These are phyloP conservation scores for Fusarium longipes DNA, from an alignment of 2,329 filamentous ascomycete genomes.

Conservation along the genomic window DNA sequence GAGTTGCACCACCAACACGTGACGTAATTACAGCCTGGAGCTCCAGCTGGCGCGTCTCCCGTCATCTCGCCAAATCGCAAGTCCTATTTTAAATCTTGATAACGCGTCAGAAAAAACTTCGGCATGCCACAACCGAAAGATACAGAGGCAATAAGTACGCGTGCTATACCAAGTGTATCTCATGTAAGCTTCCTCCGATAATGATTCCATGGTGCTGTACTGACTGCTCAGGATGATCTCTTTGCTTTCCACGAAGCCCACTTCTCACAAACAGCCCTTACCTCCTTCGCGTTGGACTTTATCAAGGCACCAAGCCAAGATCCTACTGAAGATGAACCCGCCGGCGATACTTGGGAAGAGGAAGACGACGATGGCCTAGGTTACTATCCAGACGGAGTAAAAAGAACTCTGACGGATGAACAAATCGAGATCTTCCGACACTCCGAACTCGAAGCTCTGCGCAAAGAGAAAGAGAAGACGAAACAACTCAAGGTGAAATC, in stretches of 20 bases:
- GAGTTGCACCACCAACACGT: slow-evolving; percentile 33
- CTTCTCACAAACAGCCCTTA: slow-evolving; percentile 62
- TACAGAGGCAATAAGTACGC: slow-evolving; percentile 22
- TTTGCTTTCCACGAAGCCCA: slow-evolving; percentile 68
- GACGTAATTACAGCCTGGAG: slow-evolving; percentile 27
- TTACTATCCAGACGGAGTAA: slow-evolving; percentile 86
- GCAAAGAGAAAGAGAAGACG: slow-evolving; percentile 66
- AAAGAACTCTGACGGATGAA: slow-evolving; percentile 89
- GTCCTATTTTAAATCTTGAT: slow-evolving; percentile 6
- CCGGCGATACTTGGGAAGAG: slow-evolving; percentile 56
- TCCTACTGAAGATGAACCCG: slow-evolving; percentile 47
- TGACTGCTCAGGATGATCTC: slow-evolving; percentile 67
- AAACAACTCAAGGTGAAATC: slow-evolving; percentile 42
- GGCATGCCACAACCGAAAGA: slow-evolving; percentile 39
- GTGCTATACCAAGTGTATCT: slow-evolving; percentile 44
- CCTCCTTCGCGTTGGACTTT: slow-evolving; percentile 61
- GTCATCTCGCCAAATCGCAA: slow-evolving; percentile 25
- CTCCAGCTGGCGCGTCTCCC: slow-evolving; percentile 22
- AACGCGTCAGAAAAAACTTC: slow-evolving; percentile 14
- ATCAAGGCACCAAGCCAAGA: slow-evolving; percentile 49
- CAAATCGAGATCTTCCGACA: slow-evolving; percentile 92
- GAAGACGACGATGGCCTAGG: slow-evolving; percentile 78
- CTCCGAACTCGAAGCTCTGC: slow-evolving; percentile 81
- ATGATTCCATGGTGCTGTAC: not conserved
- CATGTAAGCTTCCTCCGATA: slow-evolving; percentile 32